Conservation (phyloP, 805 yeast genomes). For the Candida cerambycidarum region DNA sequence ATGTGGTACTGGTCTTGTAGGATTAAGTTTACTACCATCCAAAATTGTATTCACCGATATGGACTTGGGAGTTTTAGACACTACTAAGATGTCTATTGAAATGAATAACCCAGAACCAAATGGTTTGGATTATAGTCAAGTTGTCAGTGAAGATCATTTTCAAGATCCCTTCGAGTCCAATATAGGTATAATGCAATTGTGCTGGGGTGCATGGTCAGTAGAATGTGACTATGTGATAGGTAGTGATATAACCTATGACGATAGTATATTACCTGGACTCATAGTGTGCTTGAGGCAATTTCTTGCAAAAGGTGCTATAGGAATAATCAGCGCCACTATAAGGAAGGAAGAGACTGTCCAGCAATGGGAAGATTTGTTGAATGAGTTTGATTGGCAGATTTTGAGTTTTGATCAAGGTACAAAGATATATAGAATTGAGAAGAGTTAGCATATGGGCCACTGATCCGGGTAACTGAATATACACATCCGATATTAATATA, state of each 20-base stretch:
- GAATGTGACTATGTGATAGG: constrained; percentile 57
- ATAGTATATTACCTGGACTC: constrained; percentile 54
- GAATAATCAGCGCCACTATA: constrained; percentile 70
- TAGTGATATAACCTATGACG: constrained; percentile 88
- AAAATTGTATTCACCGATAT: constrained; percentile 64
- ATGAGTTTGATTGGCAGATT: constrained; percentile 23
- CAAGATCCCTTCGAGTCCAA: not conserved
- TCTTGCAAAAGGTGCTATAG: constrained; percentile 29
- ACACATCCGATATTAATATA: too few species aligned
- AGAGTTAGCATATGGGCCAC: not conserved
- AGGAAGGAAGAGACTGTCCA: constrained; percentile 48
- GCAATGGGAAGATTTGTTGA: constrained; percentile 31
- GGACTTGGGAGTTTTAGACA: constrained; percentile 53
- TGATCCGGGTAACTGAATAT: too few species aligned
- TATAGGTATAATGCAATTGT: constrained; percentile 17
- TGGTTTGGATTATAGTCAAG: constrained; percentile 33
- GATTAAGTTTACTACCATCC: constrained; percentile 41
- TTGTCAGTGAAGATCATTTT: constrained; percentile 1
- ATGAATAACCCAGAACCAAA: not conserved
- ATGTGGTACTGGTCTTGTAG: constrained; percentile 84
- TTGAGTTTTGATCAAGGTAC: not conserved
- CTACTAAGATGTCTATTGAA: constrained; percentile 25
- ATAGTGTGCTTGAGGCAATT: constrained; percentile 48
- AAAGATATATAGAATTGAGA: constrained; percentile 1
- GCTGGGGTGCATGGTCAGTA: constrained; percentile 55